phyloP scores from a whole-genome alignment of 495 filamentous ascomycete species.

The Chaetomidium leptoderma region DNA sequence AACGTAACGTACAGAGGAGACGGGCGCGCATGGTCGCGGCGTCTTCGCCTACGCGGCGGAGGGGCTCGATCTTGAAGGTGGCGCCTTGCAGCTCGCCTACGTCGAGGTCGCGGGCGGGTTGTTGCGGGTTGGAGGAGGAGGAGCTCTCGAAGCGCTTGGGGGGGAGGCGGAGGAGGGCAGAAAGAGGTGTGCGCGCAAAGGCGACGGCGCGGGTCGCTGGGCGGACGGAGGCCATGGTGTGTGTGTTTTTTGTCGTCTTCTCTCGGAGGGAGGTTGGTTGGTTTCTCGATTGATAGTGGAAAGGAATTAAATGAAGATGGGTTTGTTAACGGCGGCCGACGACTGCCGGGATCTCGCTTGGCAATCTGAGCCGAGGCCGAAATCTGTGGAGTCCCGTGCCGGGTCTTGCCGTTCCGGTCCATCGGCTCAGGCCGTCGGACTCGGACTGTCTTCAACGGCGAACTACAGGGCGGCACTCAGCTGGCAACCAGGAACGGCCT shows the following conservation, averaged over 20 bases:
- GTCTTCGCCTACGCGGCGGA: slow-evolving; percentile 77
- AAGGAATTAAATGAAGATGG: not conserved
- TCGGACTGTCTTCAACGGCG: not conserved
- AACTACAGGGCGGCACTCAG: slow-evolving; percentile 12
- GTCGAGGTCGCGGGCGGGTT: slow-evolving; percentile 54
- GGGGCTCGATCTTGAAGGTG: slow-evolving; percentile 82
- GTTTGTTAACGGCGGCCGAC: slow-evolving; percentile 3
- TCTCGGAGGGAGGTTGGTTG: not conserved
- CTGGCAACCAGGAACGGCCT: not conserved
- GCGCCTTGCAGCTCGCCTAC: slow-evolving; percentile 91
- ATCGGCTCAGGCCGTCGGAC: not conserved
- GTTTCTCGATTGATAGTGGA: not conserved
- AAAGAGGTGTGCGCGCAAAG: not conserved
- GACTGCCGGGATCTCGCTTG: slow-evolving; percentile 7
- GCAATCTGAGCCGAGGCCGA: slow-evolving; percentile 18
- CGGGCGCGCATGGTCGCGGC: slow-evolving; percentile 77
- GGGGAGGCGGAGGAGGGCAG: not conserved
- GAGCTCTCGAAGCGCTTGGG: slow-evolving; percentile 6
- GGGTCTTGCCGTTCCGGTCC: slow-evolving; percentile 5
- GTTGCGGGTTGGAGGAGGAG: slow-evolving; percentile 6
- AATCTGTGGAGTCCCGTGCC: not conserved
- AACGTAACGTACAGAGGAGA: slow-evolving; percentile 68
- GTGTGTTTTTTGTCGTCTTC: no score
- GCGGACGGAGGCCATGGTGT: slow-evolving; percentile 15
- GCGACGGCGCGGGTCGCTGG: slow-evolving; percentile 13